These are phyloP conservation scores for Cyberlindnera samutprakarnensis DNA, from an alignment of 805 yeast genomes.

Conservation along the genomic window DNA sequence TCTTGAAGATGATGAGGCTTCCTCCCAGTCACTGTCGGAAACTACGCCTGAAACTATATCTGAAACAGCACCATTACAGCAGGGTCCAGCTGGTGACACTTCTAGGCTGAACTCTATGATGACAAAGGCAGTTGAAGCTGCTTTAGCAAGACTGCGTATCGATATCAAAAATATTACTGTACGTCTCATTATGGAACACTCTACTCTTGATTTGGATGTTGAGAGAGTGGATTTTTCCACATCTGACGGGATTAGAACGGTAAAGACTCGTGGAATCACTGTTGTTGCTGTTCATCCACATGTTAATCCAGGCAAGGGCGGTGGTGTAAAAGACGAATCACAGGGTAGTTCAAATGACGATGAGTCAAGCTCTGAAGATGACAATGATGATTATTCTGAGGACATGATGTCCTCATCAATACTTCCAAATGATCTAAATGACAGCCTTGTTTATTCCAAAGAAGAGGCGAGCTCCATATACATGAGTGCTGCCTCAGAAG, in stretches of 20 bases:
- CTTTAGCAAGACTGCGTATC: constrained; percentile 52
- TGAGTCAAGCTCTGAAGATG: constrained; percentile 19
- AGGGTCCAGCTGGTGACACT: constrained; percentile 31
- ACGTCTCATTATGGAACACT: constrained; percentile 40
- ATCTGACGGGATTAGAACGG: constrained; percentile 37
- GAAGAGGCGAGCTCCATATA: constrained; percentile 66
- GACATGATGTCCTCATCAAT: constrained; percentile 27
- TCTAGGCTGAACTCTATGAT: constrained; percentile 51
- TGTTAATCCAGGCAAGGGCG: constrained; percentile 18
- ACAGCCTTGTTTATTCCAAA: constrained; percentile 59
- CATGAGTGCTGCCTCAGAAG: constrained; percentile 70
- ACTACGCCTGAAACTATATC: constrained; percentile 17
- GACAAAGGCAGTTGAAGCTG: constrained; percentile 60
- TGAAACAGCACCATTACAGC: constrained; percentile 10
- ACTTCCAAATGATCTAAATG: constrained; percentile 27
- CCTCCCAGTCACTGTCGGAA: constrained; percentile 6
- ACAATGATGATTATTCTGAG: constrained; percentile 10
- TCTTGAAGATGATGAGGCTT: constrained; percentile 9
- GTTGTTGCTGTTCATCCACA: constrained; percentile 35
- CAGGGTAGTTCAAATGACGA: constrained; percentile 9
- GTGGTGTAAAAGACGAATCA: constrained; percentile 2
- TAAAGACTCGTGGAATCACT: constrained; percentile 32
- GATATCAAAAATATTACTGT: constrained; percentile 39
- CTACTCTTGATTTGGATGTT: constrained; percentile 28
- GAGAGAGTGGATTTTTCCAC: constrained; percentile 29